A percentile compares a stretch with the other conserved stretches of the same genome.
Evolutionary conservation across 208 protist species (phyloP).

Genomic region (Trypanosoma conorhini): DNA sequence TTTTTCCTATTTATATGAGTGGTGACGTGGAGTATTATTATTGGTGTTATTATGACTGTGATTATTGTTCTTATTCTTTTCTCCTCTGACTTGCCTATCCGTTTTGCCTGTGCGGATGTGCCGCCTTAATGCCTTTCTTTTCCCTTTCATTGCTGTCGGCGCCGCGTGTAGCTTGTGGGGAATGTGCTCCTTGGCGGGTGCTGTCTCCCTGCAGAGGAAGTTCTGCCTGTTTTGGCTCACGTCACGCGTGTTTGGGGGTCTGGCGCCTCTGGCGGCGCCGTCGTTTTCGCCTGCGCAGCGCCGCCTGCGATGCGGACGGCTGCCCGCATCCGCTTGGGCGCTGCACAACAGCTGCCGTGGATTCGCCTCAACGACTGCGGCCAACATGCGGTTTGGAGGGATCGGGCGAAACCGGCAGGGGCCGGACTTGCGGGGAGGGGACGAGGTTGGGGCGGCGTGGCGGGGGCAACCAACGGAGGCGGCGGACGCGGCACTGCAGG

Average conservation of each 20-base stretch:
- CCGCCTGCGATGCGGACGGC: background rate
- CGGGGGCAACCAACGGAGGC: background rate
- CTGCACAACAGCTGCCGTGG: background rate
- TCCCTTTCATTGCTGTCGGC: background rate
- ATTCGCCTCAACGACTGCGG: background rate
- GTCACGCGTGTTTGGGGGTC: background rate
- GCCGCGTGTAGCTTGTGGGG: background rate
- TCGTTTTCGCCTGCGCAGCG: background rate
- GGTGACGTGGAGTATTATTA: background rate
- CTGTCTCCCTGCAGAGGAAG: background rate
- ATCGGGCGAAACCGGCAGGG: background rate
- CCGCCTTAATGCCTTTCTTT: background rate
- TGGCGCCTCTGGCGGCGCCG: background rate
- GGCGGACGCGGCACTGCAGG: background rate
- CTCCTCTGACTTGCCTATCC: background rate
- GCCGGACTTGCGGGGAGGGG: background rate
- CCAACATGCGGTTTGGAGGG: background rate
- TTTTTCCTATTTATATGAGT: background rate
- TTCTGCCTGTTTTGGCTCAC: background rate
- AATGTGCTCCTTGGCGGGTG: slow-evolving; percentile 6
- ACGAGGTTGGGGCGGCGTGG: background rate
- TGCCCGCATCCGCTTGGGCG: background rate
- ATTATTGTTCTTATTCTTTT: background rate
- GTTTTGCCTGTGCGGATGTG: background rate
- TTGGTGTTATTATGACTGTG: background rate